Base-by-base conservation (phyloP, 2,329 filamentous ascomycete genomes). In the Venturia nashicola region DNA sequence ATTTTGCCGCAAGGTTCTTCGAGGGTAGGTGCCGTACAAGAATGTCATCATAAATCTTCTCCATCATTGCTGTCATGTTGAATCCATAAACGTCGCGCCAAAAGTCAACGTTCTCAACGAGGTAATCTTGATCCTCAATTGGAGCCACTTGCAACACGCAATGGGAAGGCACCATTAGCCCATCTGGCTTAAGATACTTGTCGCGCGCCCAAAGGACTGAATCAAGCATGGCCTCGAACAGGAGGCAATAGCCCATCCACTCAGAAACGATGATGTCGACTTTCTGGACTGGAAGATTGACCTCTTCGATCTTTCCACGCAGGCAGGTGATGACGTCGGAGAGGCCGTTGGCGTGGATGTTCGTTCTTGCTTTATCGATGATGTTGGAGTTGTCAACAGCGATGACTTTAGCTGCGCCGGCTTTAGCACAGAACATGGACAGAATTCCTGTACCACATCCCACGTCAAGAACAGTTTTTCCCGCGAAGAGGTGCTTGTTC, bases 191-290 rank as follows among this genome's bases (percentile, higher is more conserved):
- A 32, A 97, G 84, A 74, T 96, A 97, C 69, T 84, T 86, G 76
- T 97, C 92, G 66, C 92, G 83, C 54, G 93, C 93, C 71, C 86
- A 93, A 61, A 97, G 82, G 27, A 97, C 90, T 60, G 90, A 95
- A 67, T 94, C 91, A 36, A 97, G 85, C 92, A 97, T 97, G 64
- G 91, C 91, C 76, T 97, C 92, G 74, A 95, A 97, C 6, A 97
- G 82, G 20, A 97, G 82, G 67, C 87, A 90, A 73, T 97, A 97
- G 39, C 92, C 92, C 92, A 97, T 97, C 92, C 92, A 97, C 75
- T 97, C 92, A 65, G 90, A 95, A 66, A 97, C 87, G 72, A 97
- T 96, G 71, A 97, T 88, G 76, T 97, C 93, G 57, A 97, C 92
- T 71, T 92, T 80, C 63, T 85, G 80, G 8, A 93, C 71, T 63